phyloP scores from a whole-genome alignment of 306 rosid species.

The Hippophae gyantsensis region DNA sequence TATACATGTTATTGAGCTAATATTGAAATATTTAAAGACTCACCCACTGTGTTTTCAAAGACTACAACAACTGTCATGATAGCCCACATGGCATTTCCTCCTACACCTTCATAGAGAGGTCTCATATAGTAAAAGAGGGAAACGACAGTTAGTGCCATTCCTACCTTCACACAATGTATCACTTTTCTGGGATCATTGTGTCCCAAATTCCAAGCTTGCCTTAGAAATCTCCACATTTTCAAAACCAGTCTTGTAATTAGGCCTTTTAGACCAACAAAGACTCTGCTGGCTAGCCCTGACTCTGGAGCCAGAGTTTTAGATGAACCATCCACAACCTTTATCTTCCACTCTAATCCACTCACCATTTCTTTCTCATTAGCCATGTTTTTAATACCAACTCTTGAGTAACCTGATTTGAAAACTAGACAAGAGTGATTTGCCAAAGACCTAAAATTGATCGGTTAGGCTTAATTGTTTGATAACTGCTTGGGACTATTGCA shows the following conservation, averaged over 20 bases:
- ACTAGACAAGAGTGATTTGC: background rate
- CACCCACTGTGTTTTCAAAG: constrained; percentile 59
- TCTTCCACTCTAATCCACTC: constrained; percentile 50
- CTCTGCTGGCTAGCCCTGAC: constrained; percentile 9
- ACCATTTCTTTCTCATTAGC: constrained; percentile 21
- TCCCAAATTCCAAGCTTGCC: constrained; percentile 68
- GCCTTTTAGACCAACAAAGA: constrained; percentile 24
- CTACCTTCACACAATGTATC: constrained; percentile 68
- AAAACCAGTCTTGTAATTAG: constrained; percentile 21
- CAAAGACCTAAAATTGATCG: constrained; percentile 3
- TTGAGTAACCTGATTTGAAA: background rate
- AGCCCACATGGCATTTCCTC: constrained; percentile 83
- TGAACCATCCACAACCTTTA: constrained; percentile 36
- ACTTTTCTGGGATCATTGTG: constrained; percentile 66
- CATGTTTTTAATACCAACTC: constrained; percentile 9
- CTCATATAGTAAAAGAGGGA: constrained; percentile 66
- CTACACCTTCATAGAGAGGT: constrained; percentile 67
- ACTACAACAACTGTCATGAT: constrained; percentile 74
- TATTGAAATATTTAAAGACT: background rate
- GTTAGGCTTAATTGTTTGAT: constrained; percentile 3
- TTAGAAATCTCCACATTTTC: constrained; percentile 39
- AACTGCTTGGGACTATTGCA: constrained; percentile 5
- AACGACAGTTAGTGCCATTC: constrained; percentile 66
- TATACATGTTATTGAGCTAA: too few relatives aligned
- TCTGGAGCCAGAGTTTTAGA: constrained; percentile 24